These are phyloP conservation scores for Cladosporium sp. DNA, from an alignment of 2,329 filamentous ascomycete genomes.

Conservation along the genomic window DNA sequence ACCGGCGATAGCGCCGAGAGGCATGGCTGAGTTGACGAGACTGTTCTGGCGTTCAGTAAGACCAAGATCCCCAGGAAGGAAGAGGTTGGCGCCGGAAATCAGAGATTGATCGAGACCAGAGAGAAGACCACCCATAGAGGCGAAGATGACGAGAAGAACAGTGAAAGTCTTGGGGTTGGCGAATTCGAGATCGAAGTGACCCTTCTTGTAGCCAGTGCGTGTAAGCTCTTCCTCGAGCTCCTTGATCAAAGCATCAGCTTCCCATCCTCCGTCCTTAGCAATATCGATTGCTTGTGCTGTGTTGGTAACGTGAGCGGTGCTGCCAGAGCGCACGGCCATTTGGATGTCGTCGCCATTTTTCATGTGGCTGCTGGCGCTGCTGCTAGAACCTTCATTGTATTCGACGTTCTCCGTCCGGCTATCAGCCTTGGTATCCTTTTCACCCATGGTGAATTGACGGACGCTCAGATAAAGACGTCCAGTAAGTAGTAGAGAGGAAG, in stretches of 20 bases:
- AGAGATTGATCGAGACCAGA: conserved; percentile 73
- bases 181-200: conserved; percentile 59
- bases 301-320: conserved; percentile 33
- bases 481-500: background rate
- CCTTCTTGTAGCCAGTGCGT: conserved; percentile 41
- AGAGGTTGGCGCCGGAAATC: conserved; percentile 71
- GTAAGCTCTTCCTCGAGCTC: conserved; percentile 45
- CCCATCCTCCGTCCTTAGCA: conserved; percentile 42
- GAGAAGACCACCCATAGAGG: conserved; percentile 73
- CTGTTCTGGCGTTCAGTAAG: conserved; percentile 60
- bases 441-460: conserved; percentile 23
- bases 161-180: conserved; percentile 67
- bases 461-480: conserved; percentile 5
- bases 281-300: conserved; percentile 37
- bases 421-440: conserved; percentile 27
- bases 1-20: conserved; percentile 70
- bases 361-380: conserved; percentile 27
- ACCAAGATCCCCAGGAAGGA: conserved; percentile 60
- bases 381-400: conserved; percentile 17
- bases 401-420: conserved; percentile 25
- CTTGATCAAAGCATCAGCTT: conserved; percentile 48
- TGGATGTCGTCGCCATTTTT: conserved; percentile 27
- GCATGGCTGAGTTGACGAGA: conserved; percentile 70
- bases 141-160: conserved; percentile 68
- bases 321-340: conserved; percentile 35